phyloP scores from a whole-genome alignment of 306 rosid species.

The Pterocarpus macrocarpus region DNA sequence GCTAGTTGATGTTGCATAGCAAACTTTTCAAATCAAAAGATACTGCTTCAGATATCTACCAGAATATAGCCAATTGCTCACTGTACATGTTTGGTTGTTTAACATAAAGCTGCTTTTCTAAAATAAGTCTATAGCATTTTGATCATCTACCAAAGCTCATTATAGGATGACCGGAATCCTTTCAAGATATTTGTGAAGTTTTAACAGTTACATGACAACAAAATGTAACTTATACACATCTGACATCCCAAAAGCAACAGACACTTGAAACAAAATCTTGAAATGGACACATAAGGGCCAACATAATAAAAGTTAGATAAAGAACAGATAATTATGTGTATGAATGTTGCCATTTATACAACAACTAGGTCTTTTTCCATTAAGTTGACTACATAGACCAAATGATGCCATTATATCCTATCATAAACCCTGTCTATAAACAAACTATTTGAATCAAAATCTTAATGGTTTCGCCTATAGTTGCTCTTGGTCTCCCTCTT shows the following conservation, averaged over 20 bases:
- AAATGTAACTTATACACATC: not conserved
- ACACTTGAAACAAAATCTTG: not conserved
- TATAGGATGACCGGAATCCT: not conserved
- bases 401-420: too few relatives aligned
- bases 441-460: too few relatives aligned
- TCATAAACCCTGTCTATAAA: too few relatives aligned
- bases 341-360: not conserved
- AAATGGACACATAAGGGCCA: not conserved
- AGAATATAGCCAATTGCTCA: not conserved
- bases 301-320: constrained; percentile 29
- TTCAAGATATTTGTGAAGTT: not conserved
- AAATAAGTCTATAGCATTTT: not conserved
- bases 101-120: not conserved
- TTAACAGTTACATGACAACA: not conserved
- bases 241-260: not conserved
- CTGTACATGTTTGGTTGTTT: not conserved
- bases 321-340: not conserved
- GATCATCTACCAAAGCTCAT: not conserved
- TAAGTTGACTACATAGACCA: too few relatives aligned
- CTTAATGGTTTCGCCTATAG: too few relatives aligned
- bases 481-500: too few relatives aligned
- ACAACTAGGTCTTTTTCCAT: too few relatives aligned
- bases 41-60: not conserved
- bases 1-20: constrained; percentile 26
- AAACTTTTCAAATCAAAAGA: constrained; percentile 22